phyloP scores from a whole-genome alignment of 805 yeast species.

The Wickerhamomyces queroliae region DNA sequence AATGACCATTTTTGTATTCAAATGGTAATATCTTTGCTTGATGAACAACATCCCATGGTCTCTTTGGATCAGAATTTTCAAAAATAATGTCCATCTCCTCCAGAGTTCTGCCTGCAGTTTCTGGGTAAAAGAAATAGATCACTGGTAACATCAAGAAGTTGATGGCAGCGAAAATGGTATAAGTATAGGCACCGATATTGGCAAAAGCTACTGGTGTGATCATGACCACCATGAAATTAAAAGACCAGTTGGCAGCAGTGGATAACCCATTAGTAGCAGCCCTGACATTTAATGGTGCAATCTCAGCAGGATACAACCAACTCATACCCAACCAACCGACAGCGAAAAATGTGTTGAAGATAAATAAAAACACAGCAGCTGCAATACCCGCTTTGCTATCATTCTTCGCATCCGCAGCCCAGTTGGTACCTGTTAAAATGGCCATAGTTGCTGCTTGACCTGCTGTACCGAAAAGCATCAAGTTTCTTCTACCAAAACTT shows the following conservation, averaged over 20 bases:
- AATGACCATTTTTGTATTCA: neutral
- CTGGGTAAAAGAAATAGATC: constrained; percentile 27
- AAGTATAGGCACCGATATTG: neutral
- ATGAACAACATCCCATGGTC: constrained; percentile 1
- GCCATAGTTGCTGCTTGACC: constrained; percentile 40
- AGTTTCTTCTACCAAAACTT: constrained; percentile 56
- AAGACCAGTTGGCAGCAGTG: constrained; percentile 62
- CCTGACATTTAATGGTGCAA: constrained; percentile 52
- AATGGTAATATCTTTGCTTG: neutral
- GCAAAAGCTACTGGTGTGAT: constrained; percentile 43
- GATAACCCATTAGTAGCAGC: constrained; percentile 57
- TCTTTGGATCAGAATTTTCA: neutral
- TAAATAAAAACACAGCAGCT: constrained; percentile 58
- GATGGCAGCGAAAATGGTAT: constrained; percentile 29
- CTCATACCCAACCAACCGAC: constrained; percentile 49
- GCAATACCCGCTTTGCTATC: constrained; percentile 43
- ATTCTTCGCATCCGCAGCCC: constrained; percentile 33
- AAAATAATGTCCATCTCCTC: constrained; percentile 21
- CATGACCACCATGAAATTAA: constrained; percentile 62
- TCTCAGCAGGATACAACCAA: constrained; percentile 64
- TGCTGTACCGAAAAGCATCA: constrained; percentile 40
- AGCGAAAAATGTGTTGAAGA: constrained; percentile 42
- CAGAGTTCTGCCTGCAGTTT: constrained; percentile 32
- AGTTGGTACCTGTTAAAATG: constrained; percentile 40
- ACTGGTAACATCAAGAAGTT: constrained; percentile 23